These are phyloP conservation scores for Scutellaria minor DNA, from an alignment of 257 asterid species.

Conservation along the genomic window DNA sequence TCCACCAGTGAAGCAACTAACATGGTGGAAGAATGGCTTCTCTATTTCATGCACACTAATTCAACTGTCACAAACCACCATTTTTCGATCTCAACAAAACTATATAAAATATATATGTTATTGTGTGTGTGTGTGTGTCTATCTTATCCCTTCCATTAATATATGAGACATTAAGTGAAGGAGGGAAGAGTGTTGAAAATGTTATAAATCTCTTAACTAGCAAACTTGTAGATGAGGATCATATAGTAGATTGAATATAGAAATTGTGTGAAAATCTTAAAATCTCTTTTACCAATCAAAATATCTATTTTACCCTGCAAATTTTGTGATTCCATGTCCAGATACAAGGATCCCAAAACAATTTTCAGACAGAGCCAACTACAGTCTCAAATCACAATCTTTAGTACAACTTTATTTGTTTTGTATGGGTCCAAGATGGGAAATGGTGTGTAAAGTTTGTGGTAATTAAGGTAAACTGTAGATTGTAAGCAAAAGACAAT, in stretches of 20 bases:
- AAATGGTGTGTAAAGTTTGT: slow-evolving; percentile 16
- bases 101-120: no score
- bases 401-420: neutral
- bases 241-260: no score
- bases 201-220: no score
- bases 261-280: no score
- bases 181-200: no score
- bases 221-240: no score
- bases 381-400: no score
- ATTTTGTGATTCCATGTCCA: neutral
- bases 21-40: slow-evolving; percentile 40
- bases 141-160: no score
- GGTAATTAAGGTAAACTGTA: slow-evolving; percentile 26
- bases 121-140: no score
- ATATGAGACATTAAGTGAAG: no score
- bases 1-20: slow-evolving; percentile 39
- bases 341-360: no score
- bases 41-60: slow-evolving; percentile 14
- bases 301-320: neutral
- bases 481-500: slow-evolving; percentile 25
- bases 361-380: no score
- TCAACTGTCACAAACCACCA: neutral
- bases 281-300: neutral
- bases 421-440: neutral
- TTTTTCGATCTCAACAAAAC: slow-evolving; percentile 15